Percentiles rank a stretch among this genome's conserved stretches.
Conservation (phyloP, 805 yeast species). For the Kregervanrija delftensis region DNA sequence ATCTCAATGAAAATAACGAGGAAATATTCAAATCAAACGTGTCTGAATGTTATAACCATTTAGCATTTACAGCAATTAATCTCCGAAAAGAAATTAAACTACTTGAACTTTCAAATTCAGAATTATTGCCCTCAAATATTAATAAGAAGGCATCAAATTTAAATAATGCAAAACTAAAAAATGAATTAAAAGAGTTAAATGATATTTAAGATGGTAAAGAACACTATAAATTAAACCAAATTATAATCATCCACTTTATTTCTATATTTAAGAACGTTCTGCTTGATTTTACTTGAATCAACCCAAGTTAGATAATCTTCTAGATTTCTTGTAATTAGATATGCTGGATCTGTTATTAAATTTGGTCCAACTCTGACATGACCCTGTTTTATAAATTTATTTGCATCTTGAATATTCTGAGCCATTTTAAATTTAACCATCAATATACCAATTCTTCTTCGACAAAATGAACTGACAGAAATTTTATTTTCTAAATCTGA, state of each 20-base stretch:
- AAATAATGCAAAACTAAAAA: conserved; percentile 50
- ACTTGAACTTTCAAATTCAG: conserved; percentile 49
- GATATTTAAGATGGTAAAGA: conserved; percentile 3
- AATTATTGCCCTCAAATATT: conserved; percentile 57
- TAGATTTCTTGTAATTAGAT: conserved; percentile 83
- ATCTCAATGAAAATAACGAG: conserved; percentile 19
- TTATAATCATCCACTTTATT: conserved; percentile 62
- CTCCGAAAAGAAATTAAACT: conserved; percentile 61
- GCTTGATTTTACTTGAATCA: conserved; percentile 89
- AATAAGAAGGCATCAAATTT: conserved; percentile 66
- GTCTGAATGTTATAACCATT: conserved; percentile 41
- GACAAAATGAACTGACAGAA: conserved; percentile 86
- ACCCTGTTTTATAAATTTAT: conserved; percentile 91
- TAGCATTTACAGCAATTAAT: conserved; percentile 52
- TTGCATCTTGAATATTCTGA: conserved; percentile 80
- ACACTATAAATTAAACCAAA: conserved; percentile 29
- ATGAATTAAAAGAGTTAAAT: conserved; percentile 30
- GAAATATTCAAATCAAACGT: conserved; percentile 38
- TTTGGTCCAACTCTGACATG: conserved; percentile 97
- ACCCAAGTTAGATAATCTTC: conserved; percentile 98
- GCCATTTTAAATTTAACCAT: conserved; percentile 95
- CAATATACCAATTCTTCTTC: conserved; percentile 89
- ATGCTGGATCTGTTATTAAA: conserved; percentile 93
- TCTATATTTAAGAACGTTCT: conserved; percentile 80
- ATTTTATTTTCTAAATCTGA: conserved; percentile 88